phyloP scores from a whole-genome alignment of 2,329 filamentous ascomycete species.

The Xylariaceae sp. region DNA sequence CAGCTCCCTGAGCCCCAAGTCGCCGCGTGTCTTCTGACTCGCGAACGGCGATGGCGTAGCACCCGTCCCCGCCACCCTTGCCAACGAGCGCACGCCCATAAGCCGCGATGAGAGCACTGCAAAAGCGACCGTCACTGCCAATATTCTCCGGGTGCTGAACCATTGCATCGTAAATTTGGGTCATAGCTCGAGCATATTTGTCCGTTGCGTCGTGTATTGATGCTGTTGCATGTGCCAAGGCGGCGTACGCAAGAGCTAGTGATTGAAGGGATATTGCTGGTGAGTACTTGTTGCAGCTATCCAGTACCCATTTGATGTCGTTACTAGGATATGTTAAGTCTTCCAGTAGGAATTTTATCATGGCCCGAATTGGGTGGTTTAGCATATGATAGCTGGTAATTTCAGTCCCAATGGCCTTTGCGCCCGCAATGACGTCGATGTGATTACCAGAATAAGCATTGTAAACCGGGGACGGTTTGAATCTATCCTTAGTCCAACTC shows the following conservation, averaged over 20 bases:
- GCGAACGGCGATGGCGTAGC: not conserved
- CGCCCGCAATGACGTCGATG: constrained; percentile 2
- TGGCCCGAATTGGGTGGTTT: not conserved
- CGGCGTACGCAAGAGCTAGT: not conserved
- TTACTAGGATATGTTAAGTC: not conserved
- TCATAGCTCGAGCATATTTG: not conserved
- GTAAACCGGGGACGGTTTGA: not conserved
- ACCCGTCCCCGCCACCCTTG: not conserved
- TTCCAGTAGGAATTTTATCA: not conserved
- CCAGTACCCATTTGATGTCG: constrained; percentile 2
- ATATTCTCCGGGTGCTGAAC: not conserved
- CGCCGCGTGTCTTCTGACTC: constrained; percentile 1
- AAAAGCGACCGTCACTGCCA: not conserved
- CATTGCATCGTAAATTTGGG: constrained; percentile 1
- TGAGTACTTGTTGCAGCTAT: constrained; percentile 10
- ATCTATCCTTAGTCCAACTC: not conserved
- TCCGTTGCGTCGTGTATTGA: not conserved
- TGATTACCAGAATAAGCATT: constrained; percentile 1
- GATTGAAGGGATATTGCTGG: not conserved
- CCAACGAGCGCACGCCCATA: not conserved
- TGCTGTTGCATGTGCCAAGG: constrained; percentile 1
- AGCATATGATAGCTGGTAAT: not conserved
- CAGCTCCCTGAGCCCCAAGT: not conserved
- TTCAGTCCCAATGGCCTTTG: not conserved
- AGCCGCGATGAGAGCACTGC: not conserved